Base-by-base conservation (phyloP, 2,329 filamentous ascomycete species). In the Penicillium sp. region DNA sequence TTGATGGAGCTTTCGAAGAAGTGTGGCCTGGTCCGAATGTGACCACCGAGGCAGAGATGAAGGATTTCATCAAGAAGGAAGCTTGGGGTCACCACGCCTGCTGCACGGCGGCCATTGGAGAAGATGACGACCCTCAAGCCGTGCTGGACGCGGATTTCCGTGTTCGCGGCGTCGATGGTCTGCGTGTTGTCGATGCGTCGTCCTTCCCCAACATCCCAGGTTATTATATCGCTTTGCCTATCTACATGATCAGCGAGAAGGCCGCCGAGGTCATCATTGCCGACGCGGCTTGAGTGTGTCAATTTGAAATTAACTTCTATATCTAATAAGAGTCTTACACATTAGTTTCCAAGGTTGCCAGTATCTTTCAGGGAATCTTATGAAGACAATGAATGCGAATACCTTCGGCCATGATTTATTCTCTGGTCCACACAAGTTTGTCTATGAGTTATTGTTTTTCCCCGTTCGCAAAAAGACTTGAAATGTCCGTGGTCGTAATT, bases 141-240 rank as follows among this genome's bases (percentile, higher is more conserved):
- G 81, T 84, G 3, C 65, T 86, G 44, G 82, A 86, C 64, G 72
- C 72, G 0, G 69, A 81, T 42, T 85, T 87, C 64, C 73, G 77
- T 8, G 84, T 87, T 1, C 72, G 79, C 7, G 83, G 83, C 0
- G 77, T 83, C 0, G 69, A 78, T 2, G 79, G 81, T 0, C 65
- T 87, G 50, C 73, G 85, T 34, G 84, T 87, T 5, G 85, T 88
- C 0, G 85, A 87, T 71, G 83, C 83, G 0, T 81, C 77, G 24
- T 74, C 81, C 1, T 87, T 83, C 56, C 81, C 82, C 1, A 75
- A 75, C 57, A 82, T 81, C 54, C 81, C 81, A 0, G 83, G 83
- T 58, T 79, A 74, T 55, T 83, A 81, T 59, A 74, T 79, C n/a
- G 75, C 77, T 9, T 64, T 80, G 2, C 75, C 81, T 0, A 77